phyloP scores from a whole-genome alignment of 1,139 yeast genomes.

The Wickerhamomyces sp. region DNA sequence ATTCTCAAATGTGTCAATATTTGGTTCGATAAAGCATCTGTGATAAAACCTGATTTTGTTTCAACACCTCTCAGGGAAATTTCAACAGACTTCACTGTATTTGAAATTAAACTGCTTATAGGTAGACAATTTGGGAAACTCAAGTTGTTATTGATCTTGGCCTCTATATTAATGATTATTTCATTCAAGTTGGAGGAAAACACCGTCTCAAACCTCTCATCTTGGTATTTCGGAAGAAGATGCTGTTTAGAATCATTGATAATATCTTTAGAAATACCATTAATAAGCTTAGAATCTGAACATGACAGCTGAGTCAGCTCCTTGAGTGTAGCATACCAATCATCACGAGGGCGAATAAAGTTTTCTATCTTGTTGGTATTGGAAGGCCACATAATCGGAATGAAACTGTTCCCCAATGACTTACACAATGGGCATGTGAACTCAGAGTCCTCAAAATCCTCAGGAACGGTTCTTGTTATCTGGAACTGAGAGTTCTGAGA shows the following conservation, averaged over 20 bases:
- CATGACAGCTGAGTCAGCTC: constrained; percentile 6
- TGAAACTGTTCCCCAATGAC: constrained; percentile 75
- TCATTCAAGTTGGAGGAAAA: constrained; percentile 8
- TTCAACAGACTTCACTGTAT: constrained; percentile 61
- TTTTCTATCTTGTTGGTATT: constrained; percentile 12
- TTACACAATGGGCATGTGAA: constrained; percentile 90
- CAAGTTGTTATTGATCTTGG: background rate
- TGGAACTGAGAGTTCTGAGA: constrained; percentile 58
- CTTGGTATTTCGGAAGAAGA: too few relatives aligned
- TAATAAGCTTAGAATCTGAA: constrained; percentile 3
- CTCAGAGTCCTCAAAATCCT: constrained; percentile 63
- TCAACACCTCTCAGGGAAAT: constrained; percentile 59
- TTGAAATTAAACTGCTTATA: constrained; percentile 34
- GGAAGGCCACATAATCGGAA: constrained; percentile 45
- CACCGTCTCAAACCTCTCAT: too few relatives aligned
- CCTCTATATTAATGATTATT: background rate
- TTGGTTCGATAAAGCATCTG: constrained; percentile 59
- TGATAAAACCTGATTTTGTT: constrained; percentile 36
- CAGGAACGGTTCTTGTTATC: constrained; percentile 80
- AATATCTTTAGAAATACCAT: too few relatives aligned
- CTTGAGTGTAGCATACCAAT: constrained; percentile 17
- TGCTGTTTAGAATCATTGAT: too few relatives aligned
- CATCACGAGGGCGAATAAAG: constrained; percentile 7
- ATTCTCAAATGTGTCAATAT: constrained; percentile 54
- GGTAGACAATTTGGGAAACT: constrained; percentile 11